Conservation (phyloP, 2,329 filamentous ascomycete species). For the Monosporascus sp. region DNA sequence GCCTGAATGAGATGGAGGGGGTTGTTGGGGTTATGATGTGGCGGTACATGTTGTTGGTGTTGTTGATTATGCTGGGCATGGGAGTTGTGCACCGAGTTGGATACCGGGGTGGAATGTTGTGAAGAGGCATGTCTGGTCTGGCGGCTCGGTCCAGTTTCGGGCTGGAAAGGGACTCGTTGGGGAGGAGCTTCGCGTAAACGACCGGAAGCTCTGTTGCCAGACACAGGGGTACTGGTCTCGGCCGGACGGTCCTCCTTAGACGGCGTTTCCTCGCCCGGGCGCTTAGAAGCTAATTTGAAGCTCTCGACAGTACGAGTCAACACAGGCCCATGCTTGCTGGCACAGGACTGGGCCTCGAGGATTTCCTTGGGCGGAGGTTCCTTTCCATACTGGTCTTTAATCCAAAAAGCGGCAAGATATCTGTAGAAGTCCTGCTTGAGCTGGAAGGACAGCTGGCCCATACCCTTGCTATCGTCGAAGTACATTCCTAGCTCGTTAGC, state of each 20-base stretch:
- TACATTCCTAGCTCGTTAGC: constrained; percentile 71
- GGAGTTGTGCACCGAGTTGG: constrained; percentile 18
- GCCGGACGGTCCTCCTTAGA: constrained; percentile 55
- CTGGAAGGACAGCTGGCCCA: constrained; percentile 75
- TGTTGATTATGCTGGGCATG: constrained; percentile 17
- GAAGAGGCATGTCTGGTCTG: constrained; percentile 54
- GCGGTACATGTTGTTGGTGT: constrained; percentile 18
- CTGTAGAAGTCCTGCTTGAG: constrained; percentile 88
- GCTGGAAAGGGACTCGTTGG: constrained; percentile 78
- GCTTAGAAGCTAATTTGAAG: constrained; percentile 51
- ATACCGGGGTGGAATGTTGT: constrained; percentile 30
- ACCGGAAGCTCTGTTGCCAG: constrained; percentile 53
- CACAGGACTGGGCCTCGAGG: constrained; percentile 68
- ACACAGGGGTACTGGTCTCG: constrained; percentile 39
- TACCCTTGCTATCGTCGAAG: constrained; percentile 56
- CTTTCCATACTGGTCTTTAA: constrained; percentile 68
- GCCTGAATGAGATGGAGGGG: constrained; percentile 25
- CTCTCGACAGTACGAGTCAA: constrained; percentile 74
- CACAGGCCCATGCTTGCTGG: constrained; percentile 77
- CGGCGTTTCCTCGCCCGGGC: constrained; percentile 54
- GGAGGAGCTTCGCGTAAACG: constrained; percentile 77
- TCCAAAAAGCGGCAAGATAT: constrained; percentile 82
- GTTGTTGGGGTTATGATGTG: constrained; percentile 23
- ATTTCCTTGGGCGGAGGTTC: constrained; percentile 86
- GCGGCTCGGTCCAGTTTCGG: constrained; percentile 63